Evolutionary conservation across 805 yeast species (phyloP).

Genomic region (Candida morakotiae): DNA sequence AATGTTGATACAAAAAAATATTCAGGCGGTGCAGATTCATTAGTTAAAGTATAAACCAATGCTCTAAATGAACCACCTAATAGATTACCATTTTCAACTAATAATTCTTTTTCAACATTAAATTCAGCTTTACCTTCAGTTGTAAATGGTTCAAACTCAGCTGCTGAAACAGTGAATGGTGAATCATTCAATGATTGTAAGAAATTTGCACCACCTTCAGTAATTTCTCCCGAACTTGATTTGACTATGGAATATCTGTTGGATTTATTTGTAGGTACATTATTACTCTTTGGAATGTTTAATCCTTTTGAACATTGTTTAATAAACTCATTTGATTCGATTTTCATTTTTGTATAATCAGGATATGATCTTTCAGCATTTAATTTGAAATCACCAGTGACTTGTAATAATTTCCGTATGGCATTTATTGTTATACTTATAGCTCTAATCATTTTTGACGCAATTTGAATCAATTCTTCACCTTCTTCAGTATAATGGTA

Average conservation of each 20-base stretch:
- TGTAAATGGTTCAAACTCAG: conserved; percentile 34
- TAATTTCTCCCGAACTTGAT: conserved; percentile 47
- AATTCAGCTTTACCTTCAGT: conserved; percentile 11
- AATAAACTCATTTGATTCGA: conserved; percentile 59
- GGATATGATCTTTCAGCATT: conserved; percentile 56
- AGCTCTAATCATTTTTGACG: conserved; percentile 56
- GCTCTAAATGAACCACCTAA: conserved; percentile 73
- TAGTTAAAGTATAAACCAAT: conserved; percentile 59
- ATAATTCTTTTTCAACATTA: conserved; percentile 41
- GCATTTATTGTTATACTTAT: conserved; percentile 47
- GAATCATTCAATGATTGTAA: conserved; percentile 26
- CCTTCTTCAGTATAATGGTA: conserved; percentile 68
- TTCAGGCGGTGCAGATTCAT: conserved; percentile 61
- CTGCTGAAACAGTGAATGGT: conserved; percentile 29
- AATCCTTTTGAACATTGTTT: conserved; percentile 44
- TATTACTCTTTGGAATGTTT: neutral
- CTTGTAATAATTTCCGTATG: conserved; percentile 47
- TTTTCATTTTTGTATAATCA: conserved; percentile 53
- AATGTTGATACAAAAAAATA: conserved; percentile 69
- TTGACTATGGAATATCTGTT: conserved; percentile 50
- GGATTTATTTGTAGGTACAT: conserved; percentile 13
- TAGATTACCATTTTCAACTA: conserved; percentile 50
- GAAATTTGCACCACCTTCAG: conserved; percentile 46
- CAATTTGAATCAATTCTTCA: conserved; percentile 54
- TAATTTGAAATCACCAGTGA: conserved; percentile 65